phyloP scores from a whole-genome alignment of 495 filamentous ascomycete genomes.

The Neurospora africana region DNA sequence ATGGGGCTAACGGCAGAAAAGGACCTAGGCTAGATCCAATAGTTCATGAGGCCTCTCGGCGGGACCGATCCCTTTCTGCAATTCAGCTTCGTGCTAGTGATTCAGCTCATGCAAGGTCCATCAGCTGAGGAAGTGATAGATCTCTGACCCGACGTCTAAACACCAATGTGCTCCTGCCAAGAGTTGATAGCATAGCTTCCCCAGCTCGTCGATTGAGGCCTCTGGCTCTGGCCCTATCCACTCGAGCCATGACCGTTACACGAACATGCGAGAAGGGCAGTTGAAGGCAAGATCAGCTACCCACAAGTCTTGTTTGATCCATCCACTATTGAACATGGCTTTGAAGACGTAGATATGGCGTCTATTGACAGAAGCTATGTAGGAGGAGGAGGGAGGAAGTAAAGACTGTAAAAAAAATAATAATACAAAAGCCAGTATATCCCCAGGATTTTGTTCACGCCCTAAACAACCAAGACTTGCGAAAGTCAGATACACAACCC shows the following conservation, averaged over 20 bases:
- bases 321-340: neutral
- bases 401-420: neutral
- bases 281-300: neutral
- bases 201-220: too few species aligned
- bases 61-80: neutral
- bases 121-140: neutral
- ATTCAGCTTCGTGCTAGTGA: neutral
- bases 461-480: neutral
- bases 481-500: neutral
- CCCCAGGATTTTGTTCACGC: neutral
- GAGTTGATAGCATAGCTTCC: too few species aligned
- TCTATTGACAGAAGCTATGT: neutral
- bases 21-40: neutral
- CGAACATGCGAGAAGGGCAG: too few species aligned
- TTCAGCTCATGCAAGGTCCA: neutral
- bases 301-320: neutral
- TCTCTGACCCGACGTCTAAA: neutral
- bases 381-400: neutral
- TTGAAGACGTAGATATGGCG: neutral
- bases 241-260: too few species aligned
- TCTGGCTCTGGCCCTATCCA: too few species aligned
- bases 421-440: neutral
- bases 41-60: neutral
- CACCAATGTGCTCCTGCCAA: neutral
- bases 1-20: neutral